Evolutionary conservation across 2,329 filamentous ascomycete species (phyloP), one percentile per base, ranked within the genome.

Genomic region (Xenoacremonium recifei): DNA sequence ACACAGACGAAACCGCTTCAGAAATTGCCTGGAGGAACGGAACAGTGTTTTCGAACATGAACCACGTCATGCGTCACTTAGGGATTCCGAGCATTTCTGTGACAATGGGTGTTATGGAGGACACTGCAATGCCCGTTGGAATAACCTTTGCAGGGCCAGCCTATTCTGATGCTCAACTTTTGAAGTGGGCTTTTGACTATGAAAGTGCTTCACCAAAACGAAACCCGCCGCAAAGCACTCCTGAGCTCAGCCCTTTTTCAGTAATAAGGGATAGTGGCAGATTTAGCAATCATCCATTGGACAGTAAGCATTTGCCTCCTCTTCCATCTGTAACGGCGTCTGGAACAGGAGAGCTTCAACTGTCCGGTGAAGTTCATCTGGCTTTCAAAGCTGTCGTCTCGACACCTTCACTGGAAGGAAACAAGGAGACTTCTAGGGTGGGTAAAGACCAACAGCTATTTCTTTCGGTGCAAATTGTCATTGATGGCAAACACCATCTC

Each of bases 81-180:
- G 76, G 76, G 9, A 67, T 79, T 3, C 77, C 76, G 1, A 76
- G 72, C 0, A 64, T 79, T 7, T 73, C 67, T 2, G 71, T 78
- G 4, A 69, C 74, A 0, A 79, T 79, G 75, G 75, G 75, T 0
- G 35, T 69, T 3, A 66, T 77, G 64, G 52, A 56, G 5, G 63
- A 67, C 20, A 72, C 62, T 37, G 49, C 54, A 3, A 76, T 79
- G 69, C 75, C 76, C 2, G 65, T 77, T 3, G 75, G 73, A 34
- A 49, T 79, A 23, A 79, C 75, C 0, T 77, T 79, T 53, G 70
- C 70, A 1, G 70, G 69, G 1, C 72, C 68, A 36, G 72, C 70
- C 9, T 74, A 73, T 38, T 60, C 66, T 3, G 75, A 79, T 45
- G 39, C 30, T 27, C 51, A 56, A 7, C 42, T 65, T 16, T 35